Conservation (phyloP, 345 rosid genomes). For the Citrus reticulata region DNA sequence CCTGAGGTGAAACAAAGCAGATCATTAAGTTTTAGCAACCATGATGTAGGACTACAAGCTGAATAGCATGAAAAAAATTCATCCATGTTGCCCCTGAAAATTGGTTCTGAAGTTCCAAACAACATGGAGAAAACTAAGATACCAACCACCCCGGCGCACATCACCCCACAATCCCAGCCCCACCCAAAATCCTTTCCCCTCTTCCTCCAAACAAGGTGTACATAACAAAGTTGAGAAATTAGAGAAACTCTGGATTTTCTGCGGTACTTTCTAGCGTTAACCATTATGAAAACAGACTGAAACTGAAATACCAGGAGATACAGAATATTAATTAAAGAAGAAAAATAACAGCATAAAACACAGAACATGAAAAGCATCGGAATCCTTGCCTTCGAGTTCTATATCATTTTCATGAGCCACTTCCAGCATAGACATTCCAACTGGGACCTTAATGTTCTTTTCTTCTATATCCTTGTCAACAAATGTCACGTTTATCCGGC, state of each 20-base stretch:
- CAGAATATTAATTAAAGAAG: not conserved
- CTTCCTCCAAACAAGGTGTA: not conserved
- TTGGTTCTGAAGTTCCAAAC: not conserved
- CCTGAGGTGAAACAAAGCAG: constrained; percentile 42
- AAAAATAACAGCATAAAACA: not conserved
- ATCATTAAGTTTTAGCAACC: not conserved
- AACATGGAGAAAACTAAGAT: not conserved
- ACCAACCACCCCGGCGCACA: no score
- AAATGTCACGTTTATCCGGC: constrained; percentile 85
- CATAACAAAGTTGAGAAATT: not conserved
- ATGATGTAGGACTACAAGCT: not conserved
- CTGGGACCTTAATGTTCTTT: constrained; percentile 56
- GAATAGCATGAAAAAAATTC: not conserved
- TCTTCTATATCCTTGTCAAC: constrained; percentile 93
- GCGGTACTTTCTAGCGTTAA: not conserved
- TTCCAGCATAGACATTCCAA: constrained; percentile 85
- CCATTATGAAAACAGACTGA: not conserved
- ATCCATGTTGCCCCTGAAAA: not conserved
- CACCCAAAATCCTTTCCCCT: no score
- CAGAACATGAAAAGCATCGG: not conserved
- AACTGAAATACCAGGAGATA: not conserved
- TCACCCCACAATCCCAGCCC: no score
- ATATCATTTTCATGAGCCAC: constrained; percentile 95
- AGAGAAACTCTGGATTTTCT: not conserved
- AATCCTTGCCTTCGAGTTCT: constrained; percentile 76